These are phyloP conservation scores for Diversispora epigaea DNA, from an alignment of 192 early-diverging fungal genomes.

Conservation along the genomic window DNA sequence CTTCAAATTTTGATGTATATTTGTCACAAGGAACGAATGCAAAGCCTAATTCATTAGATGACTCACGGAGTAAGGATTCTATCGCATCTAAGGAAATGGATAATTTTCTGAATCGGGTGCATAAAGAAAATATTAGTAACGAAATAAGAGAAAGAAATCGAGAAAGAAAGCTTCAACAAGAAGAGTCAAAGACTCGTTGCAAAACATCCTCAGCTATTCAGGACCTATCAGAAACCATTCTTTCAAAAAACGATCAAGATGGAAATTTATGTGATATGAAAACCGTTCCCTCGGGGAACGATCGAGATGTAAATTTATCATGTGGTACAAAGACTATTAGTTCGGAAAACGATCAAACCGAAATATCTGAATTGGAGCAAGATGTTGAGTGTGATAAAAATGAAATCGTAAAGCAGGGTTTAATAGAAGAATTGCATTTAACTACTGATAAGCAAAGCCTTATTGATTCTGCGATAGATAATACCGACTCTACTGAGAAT, in stretches of 20 bases:
- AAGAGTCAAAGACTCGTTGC: neutral
- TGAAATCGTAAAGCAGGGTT: slow-evolving; percentile 22
- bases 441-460: slow-evolving; percentile 14
- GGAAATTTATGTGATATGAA: slow-evolving; percentile 7
- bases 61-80: no score
- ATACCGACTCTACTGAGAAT: slow-evolving; percentile 18
- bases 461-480: slow-evolving; percentile 19
- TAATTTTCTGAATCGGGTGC: neutral
- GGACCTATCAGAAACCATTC: slow-evolving; percentile 8
- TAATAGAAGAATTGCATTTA: slow-evolving; percentile 23
- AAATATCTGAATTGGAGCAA: slow-evolving; percentile 26
- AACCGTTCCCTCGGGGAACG: slow-evolving; percentile 23
- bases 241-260: slow-evolving; percentile 10
- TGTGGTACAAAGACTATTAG: slow-evolving; percentile 22
- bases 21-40: no score
- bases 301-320: slow-evolving; percentile 12
- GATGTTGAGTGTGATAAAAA: slow-evolving; percentile 21
- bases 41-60: no score
- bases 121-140: neutral
- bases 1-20: neutral
- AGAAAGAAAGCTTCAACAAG: neutral
- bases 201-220: neutral
- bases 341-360: no score
- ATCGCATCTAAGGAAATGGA: neutral
- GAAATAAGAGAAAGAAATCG: neutral